phyloP scores from a whole-genome alignment of 1,284 basidiomycete genomes.

The Fomitopsis palustris region DNA sequence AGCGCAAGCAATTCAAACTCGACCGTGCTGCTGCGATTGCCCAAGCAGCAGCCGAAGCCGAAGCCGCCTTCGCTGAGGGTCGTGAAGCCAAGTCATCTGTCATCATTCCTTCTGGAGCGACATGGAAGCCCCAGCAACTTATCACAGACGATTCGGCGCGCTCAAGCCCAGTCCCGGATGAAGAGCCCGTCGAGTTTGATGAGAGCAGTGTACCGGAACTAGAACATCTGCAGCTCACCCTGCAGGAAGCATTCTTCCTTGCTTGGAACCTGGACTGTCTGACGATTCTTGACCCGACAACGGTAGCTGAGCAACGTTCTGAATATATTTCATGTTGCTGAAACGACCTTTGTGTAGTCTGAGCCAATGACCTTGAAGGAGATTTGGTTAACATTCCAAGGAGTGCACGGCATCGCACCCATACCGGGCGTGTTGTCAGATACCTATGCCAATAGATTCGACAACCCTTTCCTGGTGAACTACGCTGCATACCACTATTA shows the following conservation, averaged over 20 bases:
- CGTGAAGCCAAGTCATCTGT: slow-evolving; percentile 36
- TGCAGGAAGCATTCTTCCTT: slow-evolving; percentile 93
- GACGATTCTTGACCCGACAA: slow-evolving; percentile 62
- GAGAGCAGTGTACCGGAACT: slow-evolving; percentile 62
- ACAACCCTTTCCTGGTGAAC: slow-evolving; percentile 91
- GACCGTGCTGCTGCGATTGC: slow-evolving; percentile 83
- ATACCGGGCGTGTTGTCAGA: slow-evolving; percentile 27
- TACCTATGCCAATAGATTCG: slow-evolving; percentile 46
- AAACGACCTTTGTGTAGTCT: slow-evolving; percentile 31
- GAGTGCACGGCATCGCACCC: slow-evolving; percentile 28
- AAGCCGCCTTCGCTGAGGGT: slow-evolving; percentile 67
- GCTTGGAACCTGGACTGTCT: slow-evolving; percentile 83
- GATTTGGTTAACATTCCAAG: slow-evolving; percentile 62
- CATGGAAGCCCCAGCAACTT: slow-evolving; percentile 55
- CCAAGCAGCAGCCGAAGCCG: slow-evolving; percentile 69
- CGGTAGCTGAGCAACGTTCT: slow-evolving; percentile 39
- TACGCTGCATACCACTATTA: slow-evolving; percentile 96
- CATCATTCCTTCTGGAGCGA: slow-evolving; percentile 71
- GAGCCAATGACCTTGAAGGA: slow-evolving; percentile 49
- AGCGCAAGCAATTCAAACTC: slow-evolving; percentile 87
- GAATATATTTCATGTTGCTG: slow-evolving; percentile 3
- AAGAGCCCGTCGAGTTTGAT: slow-evolving; percentile 33
- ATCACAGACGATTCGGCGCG: slow-evolving; percentile 7
- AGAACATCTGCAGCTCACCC: slow-evolving; percentile 90
- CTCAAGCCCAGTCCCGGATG: slow-evolving; percentile 9